Evolutionary conservation across 495 filamentous ascomycete genomes (phyloP), one percentile per base, ranked within the genome.

Genomic region (Friedmanniomyces simplex): DNA sequence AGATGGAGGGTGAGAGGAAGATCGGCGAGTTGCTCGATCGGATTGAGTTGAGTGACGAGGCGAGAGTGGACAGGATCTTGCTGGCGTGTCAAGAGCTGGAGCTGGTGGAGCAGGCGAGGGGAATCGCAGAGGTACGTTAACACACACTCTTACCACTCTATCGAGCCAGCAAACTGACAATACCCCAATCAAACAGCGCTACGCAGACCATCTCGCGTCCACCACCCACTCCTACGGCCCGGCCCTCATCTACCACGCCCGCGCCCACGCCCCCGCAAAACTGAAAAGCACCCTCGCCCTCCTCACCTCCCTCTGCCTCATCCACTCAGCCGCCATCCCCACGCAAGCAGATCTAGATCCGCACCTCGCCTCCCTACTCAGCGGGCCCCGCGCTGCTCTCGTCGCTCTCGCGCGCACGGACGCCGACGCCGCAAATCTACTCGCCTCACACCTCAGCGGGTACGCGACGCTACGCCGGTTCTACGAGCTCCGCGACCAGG

Each of bases 381-480:
- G 74, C 43, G 79, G 83, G 42, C 85, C 87, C 11, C 82, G 82
- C 64, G 62, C 76, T 12, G 81, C 83, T 12, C 75, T 95, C 28
- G 78, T 81, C 30, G 69, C 78, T 16, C 78, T 87, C 49, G 83
- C 85, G 0, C 72, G 75, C 28, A 70, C 79, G 18, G 89, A 95
- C 67, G 72, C 80, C 36, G 85, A 89, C 62, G 89, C 87, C 11
- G 90, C 90, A 22, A 76, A 82, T 54, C 80, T 93, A 12, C 75
- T 96, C 1, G 86, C 87, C 49, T 84, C 81, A 58, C 83, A 88
- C 66, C 79, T 95, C n/a, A 89, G 85, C 66, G 91, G 91, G 34
- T 96, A 95, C 63, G 91, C 89, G 34, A 90, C 86, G 0, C 74
- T 96, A 6, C 82, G 90, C 16, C 83, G 83, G 60, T 95, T 90